Evolutionary conservation across 2,329 filamentous ascomycete genomes (phyloP).

Genomic region (Rhynchosporium agropyri): DNA sequence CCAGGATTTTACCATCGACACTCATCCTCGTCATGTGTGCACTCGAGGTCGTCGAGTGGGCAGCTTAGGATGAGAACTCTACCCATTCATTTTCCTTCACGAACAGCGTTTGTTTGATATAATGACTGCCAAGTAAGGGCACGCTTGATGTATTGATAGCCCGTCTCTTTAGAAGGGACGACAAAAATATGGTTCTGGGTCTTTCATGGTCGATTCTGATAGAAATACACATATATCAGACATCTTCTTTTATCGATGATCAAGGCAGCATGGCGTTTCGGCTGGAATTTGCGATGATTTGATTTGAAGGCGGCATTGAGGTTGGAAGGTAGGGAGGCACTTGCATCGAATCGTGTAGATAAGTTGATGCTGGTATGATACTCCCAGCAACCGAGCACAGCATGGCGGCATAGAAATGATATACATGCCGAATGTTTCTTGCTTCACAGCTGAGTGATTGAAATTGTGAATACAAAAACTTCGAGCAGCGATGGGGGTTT

Average conservation of each 20-base stretch:
- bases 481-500: too few relatives aligned
- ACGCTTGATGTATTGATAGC: conserved; percentile 1
- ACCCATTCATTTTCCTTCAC: not conserved
- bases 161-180: not conserved
- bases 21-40: conserved; percentile 88
- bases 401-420: too few relatives aligned
- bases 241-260: not conserved
- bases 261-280: conserved; percentile 12
- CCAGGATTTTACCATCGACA: conserved; percentile 89
- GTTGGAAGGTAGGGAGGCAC: not conserved
- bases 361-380: too few relatives aligned
- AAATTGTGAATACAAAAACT: too few relatives aligned
- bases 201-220: not conserved
- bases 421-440: not conserved
- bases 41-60: conserved; percentile 92
- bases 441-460: not conserved
- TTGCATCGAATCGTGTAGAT: not conserved
- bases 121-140: not conserved
- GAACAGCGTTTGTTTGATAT: not conserved
- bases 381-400: too few relatives aligned
- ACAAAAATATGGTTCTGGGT: conserved; percentile 6
- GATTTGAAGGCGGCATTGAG: not conserved
- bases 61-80: conserved; percentile 42
- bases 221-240: conserved; percentile 2
- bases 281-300: not conserved